Conservation (phyloP, 441 rosid genomes). For the Melastoma candidum region DNA sequence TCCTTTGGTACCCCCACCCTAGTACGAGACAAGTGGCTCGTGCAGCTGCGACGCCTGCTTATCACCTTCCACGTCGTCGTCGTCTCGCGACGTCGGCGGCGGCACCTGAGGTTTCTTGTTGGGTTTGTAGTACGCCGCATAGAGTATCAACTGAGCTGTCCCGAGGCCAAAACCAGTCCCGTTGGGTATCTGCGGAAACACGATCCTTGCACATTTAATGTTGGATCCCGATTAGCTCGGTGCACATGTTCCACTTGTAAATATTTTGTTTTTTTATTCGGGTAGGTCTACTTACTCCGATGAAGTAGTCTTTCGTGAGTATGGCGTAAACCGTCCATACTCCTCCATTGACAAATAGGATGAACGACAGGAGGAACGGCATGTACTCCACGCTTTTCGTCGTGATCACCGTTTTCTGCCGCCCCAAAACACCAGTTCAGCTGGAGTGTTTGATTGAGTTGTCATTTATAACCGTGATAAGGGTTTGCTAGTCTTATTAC, state of each 20-base stretch:
- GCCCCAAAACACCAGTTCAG: too few relatives aligned
- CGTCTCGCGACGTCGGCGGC: slow-evolving; percentile 8
- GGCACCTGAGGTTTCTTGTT: slow-evolving; percentile 9
- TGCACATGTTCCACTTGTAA: too few relatives aligned
- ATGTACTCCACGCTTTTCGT: slow-evolving; percentile 15
- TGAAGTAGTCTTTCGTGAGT: slow-evolving; percentile 11
- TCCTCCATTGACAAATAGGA: neutral
- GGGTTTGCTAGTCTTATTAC: slow-evolving; percentile 21
- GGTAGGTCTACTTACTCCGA: slow-evolving; percentile 1
- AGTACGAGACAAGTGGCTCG: slow-evolving; percentile 17
- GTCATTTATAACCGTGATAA: too few relatives aligned
- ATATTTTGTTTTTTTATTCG: too few relatives aligned
- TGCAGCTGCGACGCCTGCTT: slow-evolving; percentile 18
- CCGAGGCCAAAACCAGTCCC: slow-evolving; percentile 66
- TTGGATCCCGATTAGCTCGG: neutral
- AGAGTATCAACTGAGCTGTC: slow-evolving; percentile 47
- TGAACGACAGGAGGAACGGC: slow-evolving; percentile 3
- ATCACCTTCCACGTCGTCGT: slow-evolving; percentile 17
- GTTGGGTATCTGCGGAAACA: slow-evolving; percentile 47
- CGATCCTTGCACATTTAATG: neutral
- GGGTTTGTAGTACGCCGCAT: slow-evolving; percentile 48
- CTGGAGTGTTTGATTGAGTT: too few relatives aligned
- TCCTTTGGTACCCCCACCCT: too few relatives aligned
- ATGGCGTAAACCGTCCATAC: slow-evolving; percentile 15
- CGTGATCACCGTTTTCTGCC: slow-evolving; percentile 11